Evolutionary conservation across 805 yeast genomes (phyloP).

Genomic region (Nakazawaea holstii): DNA sequence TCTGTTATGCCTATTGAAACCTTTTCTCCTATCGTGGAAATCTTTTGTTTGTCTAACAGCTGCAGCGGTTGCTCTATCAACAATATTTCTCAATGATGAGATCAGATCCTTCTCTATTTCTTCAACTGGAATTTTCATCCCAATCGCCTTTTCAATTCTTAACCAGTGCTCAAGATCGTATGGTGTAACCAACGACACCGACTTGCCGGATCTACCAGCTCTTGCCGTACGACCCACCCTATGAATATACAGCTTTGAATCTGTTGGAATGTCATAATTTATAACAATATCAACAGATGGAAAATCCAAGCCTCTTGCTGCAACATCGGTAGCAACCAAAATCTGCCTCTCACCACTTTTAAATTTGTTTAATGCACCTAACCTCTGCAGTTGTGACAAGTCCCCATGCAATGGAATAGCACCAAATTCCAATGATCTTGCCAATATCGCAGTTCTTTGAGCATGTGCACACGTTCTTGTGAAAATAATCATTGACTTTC

Average conservation of each 20-base stretch:
- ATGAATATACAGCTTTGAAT: conserved; percentile 94
- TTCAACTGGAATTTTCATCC: conserved; percentile 79
- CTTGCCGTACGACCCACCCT: conserved; percentile 98
- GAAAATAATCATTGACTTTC: conserved; percentile 89
- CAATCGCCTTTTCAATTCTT: conserved; percentile 83
- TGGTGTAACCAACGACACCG: conserved; percentile 86
- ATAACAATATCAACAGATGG: conserved; percentile 88
- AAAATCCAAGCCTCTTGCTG: conserved; percentile 95
- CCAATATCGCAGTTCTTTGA: conserved; percentile 79
- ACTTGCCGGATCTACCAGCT: conserved; percentile 85
- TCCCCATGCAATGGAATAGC: conserved; percentile 96
- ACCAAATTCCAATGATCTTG: conserved; percentile 76
- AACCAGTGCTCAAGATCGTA: conserved; percentile 87
- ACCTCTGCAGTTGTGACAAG: conserved; percentile 74
- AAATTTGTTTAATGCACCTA: conserved; percentile 76
- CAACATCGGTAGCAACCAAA: conserved; percentile 84
- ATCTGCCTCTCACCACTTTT: conserved; percentile 67
- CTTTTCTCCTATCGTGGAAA: conserved; percentile 31
- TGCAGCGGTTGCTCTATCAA: conserved; percentile 87
- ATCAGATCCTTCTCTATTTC: conserved; percentile 73
- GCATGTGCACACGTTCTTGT: conserved; percentile 95
- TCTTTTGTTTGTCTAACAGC: conserved; percentile 78
- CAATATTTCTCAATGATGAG: conserved; percentile 73
- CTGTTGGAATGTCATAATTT: conserved; percentile 91
- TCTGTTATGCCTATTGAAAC: conserved; percentile 5